Evolutionary conservation across 495 filamentous ascomycete species (phyloP).

Genomic region (Aspergillus olivimuriae): DNA sequence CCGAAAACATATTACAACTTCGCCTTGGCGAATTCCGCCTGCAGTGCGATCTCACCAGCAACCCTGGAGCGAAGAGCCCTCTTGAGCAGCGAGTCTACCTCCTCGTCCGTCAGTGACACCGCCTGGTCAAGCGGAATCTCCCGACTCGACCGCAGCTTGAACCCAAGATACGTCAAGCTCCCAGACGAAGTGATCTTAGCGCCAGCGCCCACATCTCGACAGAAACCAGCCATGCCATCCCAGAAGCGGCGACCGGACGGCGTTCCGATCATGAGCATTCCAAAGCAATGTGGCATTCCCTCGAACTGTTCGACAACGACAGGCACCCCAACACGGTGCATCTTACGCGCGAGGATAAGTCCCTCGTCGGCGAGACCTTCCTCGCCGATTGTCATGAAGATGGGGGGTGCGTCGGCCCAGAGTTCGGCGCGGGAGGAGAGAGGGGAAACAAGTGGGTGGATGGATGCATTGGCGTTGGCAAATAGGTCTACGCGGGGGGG

Average conservation of each 20-base stretch:
- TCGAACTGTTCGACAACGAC: conserved; percentile 73
- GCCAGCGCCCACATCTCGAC: conserved; percentile 29
- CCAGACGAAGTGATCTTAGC: conserved; percentile 17
- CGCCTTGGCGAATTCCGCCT: conserved; percentile 33
- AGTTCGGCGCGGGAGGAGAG: conserved; percentile 46
- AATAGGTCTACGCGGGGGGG: conserved; percentile 69
- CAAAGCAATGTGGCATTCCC: conserved; percentile 88
- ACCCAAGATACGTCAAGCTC: conserved; percentile 43
- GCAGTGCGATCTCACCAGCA: conserved; percentile 36
- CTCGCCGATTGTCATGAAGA: conserved; percentile 70
- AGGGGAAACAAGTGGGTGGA: conserved; percentile 72
- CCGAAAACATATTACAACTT: too few relatives aligned
- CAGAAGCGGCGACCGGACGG: conserved; percentile 46
- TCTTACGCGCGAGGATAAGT: conserved; percentile 51
- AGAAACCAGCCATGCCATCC: conserved; percentile 52
- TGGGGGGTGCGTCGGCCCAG: conserved; percentile 65
- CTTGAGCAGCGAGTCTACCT: conserved; percentile 43
- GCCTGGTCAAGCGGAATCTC: conserved; percentile 46
- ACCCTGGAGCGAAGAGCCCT: conserved; percentile 39
- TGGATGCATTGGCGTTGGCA: conserved; percentile 51
- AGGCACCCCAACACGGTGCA: conserved; percentile 53
- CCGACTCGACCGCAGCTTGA: conserved; percentile 46
- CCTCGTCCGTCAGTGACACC: conserved; percentile 43
- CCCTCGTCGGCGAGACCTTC: conserved; percentile 75
- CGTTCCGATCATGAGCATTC: conserved; percentile 50